These are phyloP conservation scores for Trypanosoma rangeli DNA, from an alignment of 208 protist species.

Conservation along the genomic window DNA sequence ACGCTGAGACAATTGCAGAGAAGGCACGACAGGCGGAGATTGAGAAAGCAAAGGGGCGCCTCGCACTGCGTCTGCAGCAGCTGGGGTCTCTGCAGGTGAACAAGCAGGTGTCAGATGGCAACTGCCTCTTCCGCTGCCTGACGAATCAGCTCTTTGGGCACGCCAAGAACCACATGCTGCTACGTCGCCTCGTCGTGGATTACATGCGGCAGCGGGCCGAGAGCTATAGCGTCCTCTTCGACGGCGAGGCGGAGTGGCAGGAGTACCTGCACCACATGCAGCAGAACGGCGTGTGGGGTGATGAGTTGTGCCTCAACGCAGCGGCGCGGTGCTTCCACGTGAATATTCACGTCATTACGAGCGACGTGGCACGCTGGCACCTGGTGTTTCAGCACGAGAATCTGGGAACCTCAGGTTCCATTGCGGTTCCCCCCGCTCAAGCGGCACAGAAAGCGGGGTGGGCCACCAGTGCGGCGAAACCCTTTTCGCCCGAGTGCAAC, in stretches of 20 bases:
- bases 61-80: slow-evolving; percentile 41
- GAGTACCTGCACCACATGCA: slow-evolving; percentile 62
- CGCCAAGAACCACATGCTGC: slow-evolving; percentile 46
- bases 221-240: slow-evolving; percentile 74
- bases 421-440: not conserved
- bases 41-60: slow-evolving; percentile 37
- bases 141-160: slow-evolving; percentile 78
- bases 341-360: slow-evolving; percentile 88
- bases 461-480: not conserved
- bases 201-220: slow-evolving; percentile 65
- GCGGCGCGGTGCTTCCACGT: slow-evolving; percentile 81
- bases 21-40: slow-evolving; percentile 55
- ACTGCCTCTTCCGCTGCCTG: slow-evolving; percentile 79
- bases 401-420: slow-evolving; percentile 36
- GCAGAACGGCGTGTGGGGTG: slow-evolving; percentile 68
- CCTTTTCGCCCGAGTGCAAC: not conserved
- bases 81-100: slow-evolving; percentile 41
- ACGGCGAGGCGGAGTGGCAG: slow-evolving; percentile 53
- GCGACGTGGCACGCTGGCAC: slow-evolving; percentile 67
- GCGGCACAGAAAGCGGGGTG: slow-evolving; percentile 1
- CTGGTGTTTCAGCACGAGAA: slow-evolving; percentile 77
- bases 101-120: slow-evolving; percentile 67
- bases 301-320: slow-evolving; percentile 85
- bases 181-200: slow-evolving; percentile 58
- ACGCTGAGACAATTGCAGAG: slow-evolving; percentile 63